phyloP scores from a whole-genome alignment of 768 basidiomycete genomes.

The Crucibulum laeve region DNA sequence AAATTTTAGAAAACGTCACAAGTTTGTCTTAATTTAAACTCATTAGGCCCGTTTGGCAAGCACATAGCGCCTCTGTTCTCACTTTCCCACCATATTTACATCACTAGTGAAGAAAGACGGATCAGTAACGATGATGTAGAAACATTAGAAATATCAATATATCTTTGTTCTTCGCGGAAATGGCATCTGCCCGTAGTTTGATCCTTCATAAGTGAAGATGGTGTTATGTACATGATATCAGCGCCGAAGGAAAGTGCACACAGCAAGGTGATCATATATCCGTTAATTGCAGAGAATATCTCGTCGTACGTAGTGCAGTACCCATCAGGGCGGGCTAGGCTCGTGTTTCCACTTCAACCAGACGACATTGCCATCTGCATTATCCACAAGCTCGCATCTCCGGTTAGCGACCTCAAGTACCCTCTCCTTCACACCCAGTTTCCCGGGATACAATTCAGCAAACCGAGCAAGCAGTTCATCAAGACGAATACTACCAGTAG shows the following conservation, averaged over 20 bases:
- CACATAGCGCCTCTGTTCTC: neutral
- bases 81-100: neutral
- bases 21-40: neutral
- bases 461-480: constrained; percentile 63
- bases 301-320: neutral
- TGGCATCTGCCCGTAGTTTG: no score
- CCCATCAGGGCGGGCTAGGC: constrained; percentile 16
- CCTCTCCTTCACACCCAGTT: constrained; percentile 70
- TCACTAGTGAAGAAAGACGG: no score
- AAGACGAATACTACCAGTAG: constrained; percentile 53
- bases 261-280: no score
- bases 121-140: no score
- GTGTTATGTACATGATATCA: no score
- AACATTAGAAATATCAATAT: no score
- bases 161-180: no score
- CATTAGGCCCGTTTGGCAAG: neutral
- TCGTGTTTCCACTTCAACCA: constrained; percentile 59
- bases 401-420: constrained; percentile 72
- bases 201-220: no score
- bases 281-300: no score
- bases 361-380: constrained; percentile 53
- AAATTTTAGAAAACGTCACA: neutral
- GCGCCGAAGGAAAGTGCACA: no score
- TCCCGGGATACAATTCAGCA: constrained; percentile 39
- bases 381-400: constrained; percentile 57